Percentiles rank a stretch among this genome's conserved stretches.
phyloP scores from a whole-genome alignment of 2,329 filamentous ascomycete species.

The Xylariaceae sp. region DNA sequence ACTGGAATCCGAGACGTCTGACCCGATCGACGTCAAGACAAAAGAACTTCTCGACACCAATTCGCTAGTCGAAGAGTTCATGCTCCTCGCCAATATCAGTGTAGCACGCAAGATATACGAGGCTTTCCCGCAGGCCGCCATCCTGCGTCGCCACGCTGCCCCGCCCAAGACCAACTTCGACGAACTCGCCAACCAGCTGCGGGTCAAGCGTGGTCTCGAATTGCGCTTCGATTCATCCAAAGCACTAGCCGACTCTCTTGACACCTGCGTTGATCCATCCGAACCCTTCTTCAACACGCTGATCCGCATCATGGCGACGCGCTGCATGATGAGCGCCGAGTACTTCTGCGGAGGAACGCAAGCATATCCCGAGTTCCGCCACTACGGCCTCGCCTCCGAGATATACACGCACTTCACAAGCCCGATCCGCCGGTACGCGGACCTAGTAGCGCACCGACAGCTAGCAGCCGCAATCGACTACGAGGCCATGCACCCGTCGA shows the following conservation, averaged over 20 bases:
- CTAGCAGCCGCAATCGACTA: conserved; percentile 94
- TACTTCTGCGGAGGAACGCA: conserved; percentile 96
- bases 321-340: conserved; percentile 98
- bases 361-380: conserved; percentile 87
- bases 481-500: conserved; percentile 74
- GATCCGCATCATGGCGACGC: conserved; percentile 92
- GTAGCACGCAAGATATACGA: conserved; percentile 88
- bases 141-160: conserved; percentile 85
- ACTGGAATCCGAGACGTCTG: conserved; percentile 90
- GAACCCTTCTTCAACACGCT: conserved; percentile 99
- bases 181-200: conserved; percentile 85
- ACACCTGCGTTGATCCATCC: conserved; percentile 70
- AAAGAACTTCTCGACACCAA: conserved; percentile 94
- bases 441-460: conserved; percentile 89
- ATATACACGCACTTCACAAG: conserved; percentile 99
- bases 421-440: conserved; percentile 95
- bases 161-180: conserved; percentile 97
- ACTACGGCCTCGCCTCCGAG: conserved; percentile 92
- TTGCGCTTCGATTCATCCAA: conserved; percentile 82
- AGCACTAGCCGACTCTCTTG: conserved; percentile 89
- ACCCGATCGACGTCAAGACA: conserved; percentile 93
- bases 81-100: conserved; percentile 95
- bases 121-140: conserved; percentile 89
- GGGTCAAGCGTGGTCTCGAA: conserved; percentile 76
- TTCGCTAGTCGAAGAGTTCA: conserved; percentile 97